Evolutionary conservation across 768 basidiomycete species (phyloP), one percentile per base, ranked within the genome.

Genomic region (Piloderma croceum): DNA sequence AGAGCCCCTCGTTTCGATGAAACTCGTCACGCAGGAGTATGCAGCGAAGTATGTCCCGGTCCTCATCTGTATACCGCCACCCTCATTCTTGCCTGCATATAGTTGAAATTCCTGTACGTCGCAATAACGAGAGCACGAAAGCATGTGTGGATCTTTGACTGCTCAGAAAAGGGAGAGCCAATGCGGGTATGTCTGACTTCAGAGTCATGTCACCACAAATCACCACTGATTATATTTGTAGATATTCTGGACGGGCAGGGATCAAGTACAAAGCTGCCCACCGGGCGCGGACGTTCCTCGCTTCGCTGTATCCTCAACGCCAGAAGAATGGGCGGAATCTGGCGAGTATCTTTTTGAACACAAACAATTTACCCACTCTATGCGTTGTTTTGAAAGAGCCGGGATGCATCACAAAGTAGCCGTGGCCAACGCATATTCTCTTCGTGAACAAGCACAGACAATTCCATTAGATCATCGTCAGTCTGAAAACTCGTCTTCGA

Each of bases 51-150:
- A 48, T 6, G 60, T 41, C 34, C 31, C 12, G 13, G 15, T 10
- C 4, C 12, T 31, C 12, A 10, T 27, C 4, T 10, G 48, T 13
- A 21, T 21, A 20, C 12, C 20, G 18, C 13, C 22, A 18, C 31
- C 29, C 10, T 18, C 21, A 54, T 22, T 20, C 2, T 22, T 6
- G 18, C 10, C 5, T 25, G 3, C 5, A 31, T 37, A 13, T 20
- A 83, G 81, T 62, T 86, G 17, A 85, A 86, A 49, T 70, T 66
- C 32, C 58, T 86, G 0, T 86, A 86, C 41, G 83, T 86, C 3
- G 83, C 81, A 0, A 71, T 83, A 12, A 86, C 83, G 1, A 59
- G 83, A 31, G 81, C 83, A 1, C 69, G 79, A 29, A 80, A 77
- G 41, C 80, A 82, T 38, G 51, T 86, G 5, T 83, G 83, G 81